Base-by-base conservation (phyloP, 2,329 filamentous ascomycete species). In the Zasmidium cellare region DNA sequence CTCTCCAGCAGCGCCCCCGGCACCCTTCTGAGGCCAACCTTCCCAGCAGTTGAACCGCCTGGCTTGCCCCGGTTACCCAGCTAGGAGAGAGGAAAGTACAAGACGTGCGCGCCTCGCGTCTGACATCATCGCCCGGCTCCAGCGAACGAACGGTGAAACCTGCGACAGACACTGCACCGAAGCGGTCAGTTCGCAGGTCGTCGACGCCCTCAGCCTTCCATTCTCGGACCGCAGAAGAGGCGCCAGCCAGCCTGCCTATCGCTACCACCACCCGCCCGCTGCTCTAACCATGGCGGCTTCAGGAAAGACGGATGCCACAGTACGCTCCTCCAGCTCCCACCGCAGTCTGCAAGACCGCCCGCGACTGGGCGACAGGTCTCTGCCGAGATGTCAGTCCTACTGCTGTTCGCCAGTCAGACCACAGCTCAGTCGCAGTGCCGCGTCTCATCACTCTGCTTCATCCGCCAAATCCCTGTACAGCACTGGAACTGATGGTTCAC, bases 401-500 rank as follows among this genome's bases (percentile, higher is more conserved):
- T 65, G 64, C 58, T 61, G 62, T 55, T 62, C 60, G 41, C 57
- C 61, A 14, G 28, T 53, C 31, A 56, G 51, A 41, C 59, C 59
- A 18, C 56, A 55, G 52, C 60, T 62, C 58, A 57, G 56, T 51
- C 64, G 55, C 55, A 55, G 60, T 53, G 57, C 60, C 31, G 55
- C 58, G 20, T 59, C 61, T 50, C 56, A 53, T 46, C 54, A 54
- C 35, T 57, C 51, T 48, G 49, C 56, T 51, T 52, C 48, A 23
- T 53, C 59, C 46, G 38, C 46, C n/a, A 48, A 24, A 45, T 63
- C 56, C 31, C 16, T 52, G 16, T 55, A 58, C 55, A 60, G 60
- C 48, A 57, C 31, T 18, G 58, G 58, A 58, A 63, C 67, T 72
- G 65, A 71, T 65, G 63, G 56, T 47, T 53, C 55, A 54, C 44